Evolutionary conservation across 768 basidiomycete species (phyloP), one percentile per base, ranked within the genome.

Genomic region (Pleurotus cornucopiae): DNA sequence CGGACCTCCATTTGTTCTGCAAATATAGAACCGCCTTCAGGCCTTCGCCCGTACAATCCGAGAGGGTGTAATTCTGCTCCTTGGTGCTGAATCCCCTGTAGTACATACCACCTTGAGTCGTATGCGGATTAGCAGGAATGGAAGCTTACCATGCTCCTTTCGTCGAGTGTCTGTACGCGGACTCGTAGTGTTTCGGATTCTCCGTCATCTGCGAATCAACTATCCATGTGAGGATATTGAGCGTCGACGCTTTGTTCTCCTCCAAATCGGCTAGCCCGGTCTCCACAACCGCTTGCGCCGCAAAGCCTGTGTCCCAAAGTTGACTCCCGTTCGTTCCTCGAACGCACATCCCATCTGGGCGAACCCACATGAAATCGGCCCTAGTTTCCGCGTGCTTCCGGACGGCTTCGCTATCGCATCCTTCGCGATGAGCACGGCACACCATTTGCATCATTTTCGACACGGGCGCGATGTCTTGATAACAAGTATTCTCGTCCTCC

Each of bases 401-500:
- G 74, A 86, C 93, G 0, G 87, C 88, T 16, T 86, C 80, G 62
- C 84, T 86, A 34, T 91, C 86, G 0, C 80, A 72, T 1, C 96
- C 96, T 58, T 98, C 94, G 18, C 73, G 81, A 54, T 84, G 76
- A 47, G 75, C 84, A 30, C 94, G 86, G 49, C 82, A 86, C 58
- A 99, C 73, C 65, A 94, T 81, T 73, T 98, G 95, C 80, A 98
- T 89, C 84, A 94, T 93, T 74, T 98, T 98, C 46, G 88, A 93
- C 26, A 98, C 94, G 0, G 95, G 95, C 0, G 86, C 96, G 40
- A 98, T 78, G 26, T 84, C 86, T 69, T 98, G 95, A 69, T 91
- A 95, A 3, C 73, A 79, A 0, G 96, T 98, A 70, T 98, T 98
- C 68, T 98, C 97, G 69, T 99, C 97, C 66, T 98, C 97, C 62